These are phyloP conservation scores for Bullera alba DNA, from an alignment of 768 basidiomycete genomes.

Conservation along the genomic window DNA sequence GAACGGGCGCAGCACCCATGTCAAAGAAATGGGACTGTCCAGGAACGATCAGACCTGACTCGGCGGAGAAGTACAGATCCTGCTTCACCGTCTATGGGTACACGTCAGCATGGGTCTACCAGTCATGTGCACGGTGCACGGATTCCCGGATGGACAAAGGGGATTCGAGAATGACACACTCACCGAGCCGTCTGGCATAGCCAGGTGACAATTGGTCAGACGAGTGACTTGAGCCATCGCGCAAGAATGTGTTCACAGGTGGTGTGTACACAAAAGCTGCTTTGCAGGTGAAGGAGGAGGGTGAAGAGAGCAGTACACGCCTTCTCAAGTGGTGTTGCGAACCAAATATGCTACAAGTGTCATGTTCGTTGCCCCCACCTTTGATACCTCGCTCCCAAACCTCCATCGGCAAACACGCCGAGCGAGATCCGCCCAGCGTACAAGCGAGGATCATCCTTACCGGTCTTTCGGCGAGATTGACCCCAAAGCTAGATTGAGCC, in stretches of 20 bases:
- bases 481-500: no score
- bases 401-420: no score
- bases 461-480: no score
- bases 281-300: no score
- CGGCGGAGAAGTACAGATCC: constrained; percentile 43
- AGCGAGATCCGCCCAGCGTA: no score
- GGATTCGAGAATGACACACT: constrained; percentile 35
- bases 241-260: not conserved
- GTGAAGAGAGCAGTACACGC: no score
- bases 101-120: not conserved
- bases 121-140: not conserved
- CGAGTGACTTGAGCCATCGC: constrained; percentile 53
- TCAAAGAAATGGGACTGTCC: constrained; percentile 18
- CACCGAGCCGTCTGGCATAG: constrained; percentile 70
- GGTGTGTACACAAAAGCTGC: no score
- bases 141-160: not conserved
- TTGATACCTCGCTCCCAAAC: no score
- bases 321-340: no score
- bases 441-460: no score
- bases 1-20: constrained; percentile 1
- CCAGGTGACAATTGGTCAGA: constrained; percentile 79
- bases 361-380: no score
- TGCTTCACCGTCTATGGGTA: constrained; percentile 8
- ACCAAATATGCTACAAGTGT: no score
- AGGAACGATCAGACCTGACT: constrained; percentile 61